Base-by-base conservation (phyloP, 78 protist genomes). In the Goniomonas avonlea region DNA sequence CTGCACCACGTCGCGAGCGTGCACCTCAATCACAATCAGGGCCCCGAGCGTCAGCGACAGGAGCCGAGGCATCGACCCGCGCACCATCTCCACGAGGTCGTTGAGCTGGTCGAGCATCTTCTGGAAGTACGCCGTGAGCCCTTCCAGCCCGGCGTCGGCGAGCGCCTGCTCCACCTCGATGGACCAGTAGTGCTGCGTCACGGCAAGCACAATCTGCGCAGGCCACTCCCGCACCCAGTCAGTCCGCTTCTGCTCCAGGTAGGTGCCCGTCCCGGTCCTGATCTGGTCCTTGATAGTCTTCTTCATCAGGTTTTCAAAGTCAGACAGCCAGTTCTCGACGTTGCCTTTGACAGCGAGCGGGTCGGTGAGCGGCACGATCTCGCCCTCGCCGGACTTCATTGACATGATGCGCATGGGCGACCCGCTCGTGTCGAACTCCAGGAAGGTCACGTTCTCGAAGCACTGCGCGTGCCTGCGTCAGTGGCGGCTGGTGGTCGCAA, bases 21-120 rank as follows among this genome's bases (percentile, higher is more conserved):
- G 95, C 11, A 91, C 95, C 18, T 91, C 95, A 18, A 91, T 32
- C 17, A 80, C 80, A 23, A 91, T 82, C 5, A 91, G 81, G 20
- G 92, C 86, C 27, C 83, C 77, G 37, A 91, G 53, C 5, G 88
- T 84, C 9, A 37, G 25, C 32, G 88, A 81, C 29, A 50, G n/a
- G 69, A 69, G 47, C 38, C 9, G 4, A 9, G 86, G 4, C 13
- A 87, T 84, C 17, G 47, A 0, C 13, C 86, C 84, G 2, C 89
- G 82, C 55, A 85, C 89, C 41, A 77, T n/a, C 9, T 23, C 48
- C 21, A 83, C 78, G 17, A 86, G 29, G 17, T 15, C 82, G 0
- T 74, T 56, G 39, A 86, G 73, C 70, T 85, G 90, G 29, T 2
- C 27, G 31, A 1, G 0, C 66, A 43, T 35, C 58, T 32, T 32